These are phyloP conservation scores for Chaetomiaceae sp. DNA, from an alignment of 2,329 filamentous ascomycete genomes.

Conservation along the genomic window DNA sequence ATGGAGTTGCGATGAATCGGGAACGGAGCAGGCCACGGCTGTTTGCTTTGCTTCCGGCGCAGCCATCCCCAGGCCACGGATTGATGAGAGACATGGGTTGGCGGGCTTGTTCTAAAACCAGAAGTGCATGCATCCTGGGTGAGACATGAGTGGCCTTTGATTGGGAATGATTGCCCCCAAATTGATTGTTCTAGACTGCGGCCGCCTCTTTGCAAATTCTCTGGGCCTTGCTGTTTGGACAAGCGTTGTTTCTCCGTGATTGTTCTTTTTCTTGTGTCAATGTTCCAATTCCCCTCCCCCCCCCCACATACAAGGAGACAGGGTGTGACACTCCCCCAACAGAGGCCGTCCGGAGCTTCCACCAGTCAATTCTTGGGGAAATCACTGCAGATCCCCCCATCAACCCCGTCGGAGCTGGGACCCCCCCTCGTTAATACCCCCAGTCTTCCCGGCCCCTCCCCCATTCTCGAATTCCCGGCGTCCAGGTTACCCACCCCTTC, in stretches of 20 bases:
- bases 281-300: too few species aligned
- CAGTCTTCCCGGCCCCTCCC: not conserved
- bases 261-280: too few species aligned
- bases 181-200: slow-evolving; percentile 3
- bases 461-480: slow-evolving; percentile 18
- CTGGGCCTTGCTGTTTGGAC: too few species aligned
- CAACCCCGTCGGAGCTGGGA: too few species aligned
- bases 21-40: slow-evolving; percentile 17
- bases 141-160: slow-evolving; percentile 7
- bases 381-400: slow-evolving; percentile 9
- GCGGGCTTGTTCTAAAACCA: not conserved
- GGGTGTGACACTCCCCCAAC: not conserved
- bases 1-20: slow-evolving; percentile 12
- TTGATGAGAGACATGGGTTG: not conserved
- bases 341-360: slow-evolving; percentile 12
- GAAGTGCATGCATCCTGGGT: not conserved
- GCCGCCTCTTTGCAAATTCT: too few species aligned
- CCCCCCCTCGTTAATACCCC: not conserved
- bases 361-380: not conserved
- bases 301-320: too few species aligned
- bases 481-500: slow-evolving; percentile 22
- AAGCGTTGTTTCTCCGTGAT: not conserved
- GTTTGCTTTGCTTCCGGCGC: not conserved
- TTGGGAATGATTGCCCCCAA: not conserved
- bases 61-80: not conserved